Percentiles rank a stretch among this genome's conserved stretches.
Evolutionary conservation across 2,329 filamentous ascomycete species (phyloP).

Genomic region (Pseudocercospora fuligena): DNA sequence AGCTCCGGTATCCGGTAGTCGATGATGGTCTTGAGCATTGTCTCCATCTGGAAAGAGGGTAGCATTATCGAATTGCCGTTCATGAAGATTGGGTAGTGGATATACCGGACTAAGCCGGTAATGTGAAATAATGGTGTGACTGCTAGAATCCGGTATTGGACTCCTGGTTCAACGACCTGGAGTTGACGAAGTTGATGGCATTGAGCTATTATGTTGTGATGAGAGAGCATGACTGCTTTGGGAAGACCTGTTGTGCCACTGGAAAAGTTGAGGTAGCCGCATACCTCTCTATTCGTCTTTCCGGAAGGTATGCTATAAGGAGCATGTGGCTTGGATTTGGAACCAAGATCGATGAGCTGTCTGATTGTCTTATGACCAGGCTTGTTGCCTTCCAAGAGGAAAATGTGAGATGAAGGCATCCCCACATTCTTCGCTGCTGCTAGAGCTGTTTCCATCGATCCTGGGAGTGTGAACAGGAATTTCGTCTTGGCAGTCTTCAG

Average conservation of each 20-base stretch:
- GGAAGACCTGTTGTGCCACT: conserved; percentile 52
- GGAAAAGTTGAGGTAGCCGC: conserved; percentile 56
- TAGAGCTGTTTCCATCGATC: conserved; percentile 57
- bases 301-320: conserved; percentile 56
- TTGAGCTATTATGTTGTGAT: conserved; percentile 61
- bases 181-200: conserved; percentile 61
- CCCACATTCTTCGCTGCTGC: conserved; percentile 59
- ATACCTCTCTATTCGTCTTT: conserved; percentile 59
- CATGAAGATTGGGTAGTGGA: conserved; percentile 65
- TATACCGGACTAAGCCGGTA: conserved; percentile 64
- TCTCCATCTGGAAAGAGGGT: conserved; percentile 63
- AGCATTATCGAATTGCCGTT: conserved; percentile 69
- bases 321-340: conserved; percentile 45
- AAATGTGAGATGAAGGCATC: conserved; percentile 54
- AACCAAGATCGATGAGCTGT: conserved; percentile 48
- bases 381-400: conserved; percentile 59
- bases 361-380: conserved; percentile 54
- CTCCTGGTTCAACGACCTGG: conserved; percentile 50
- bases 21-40: conserved; percentile 57
- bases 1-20: conserved; percentile 60
- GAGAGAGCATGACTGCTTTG: conserved; percentile 56
- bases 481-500: conserved; percentile 61
- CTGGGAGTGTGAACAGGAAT: conserved; percentile 60
- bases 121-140: conserved; percentile 67
- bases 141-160: conserved; percentile 56